Base-by-base conservation (phyloP, 73 alveolate species). In the Effrenium voratum region DNA sequence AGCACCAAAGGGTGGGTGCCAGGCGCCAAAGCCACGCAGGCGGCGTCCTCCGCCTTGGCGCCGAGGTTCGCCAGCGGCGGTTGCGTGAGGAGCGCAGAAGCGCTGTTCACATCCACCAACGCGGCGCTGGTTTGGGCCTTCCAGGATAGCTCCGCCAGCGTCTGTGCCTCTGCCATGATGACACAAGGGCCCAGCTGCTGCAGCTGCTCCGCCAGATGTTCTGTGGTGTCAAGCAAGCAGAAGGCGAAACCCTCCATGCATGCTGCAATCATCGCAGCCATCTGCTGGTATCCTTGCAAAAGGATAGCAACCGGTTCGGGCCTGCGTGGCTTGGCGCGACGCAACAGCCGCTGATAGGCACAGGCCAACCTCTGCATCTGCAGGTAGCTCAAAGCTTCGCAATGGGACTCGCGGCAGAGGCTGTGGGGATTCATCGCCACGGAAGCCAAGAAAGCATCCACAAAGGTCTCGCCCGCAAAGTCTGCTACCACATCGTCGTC, bases 21-120 rank as follows among this genome's bases (percentile, higher is more conserved):
- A n/a, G n/a, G n/a, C n/a, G n/a, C n/a, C 75, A 83, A 46, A 30
- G 93, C 93, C 47, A 83, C 77, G 76, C 93, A 83, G 55, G 77
- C 47, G 77, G 34, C 93, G 43, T 83, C 93, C 43, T 55, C 93
- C 32, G 40, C 77, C 22, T 50, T 50, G 28, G n/a, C 34, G 26
- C 38, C 93, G 43, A 15, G 32, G 47, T 55, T 49, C 26, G 77
- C 57, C 77, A 50, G 47, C 52, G 93, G 93, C n/a, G 93, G 77
- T 52, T 83, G 93, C 38, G 77, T 50, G 16, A 83, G 93, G 6
- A 83, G 77, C 40, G 93, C 47, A 50, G 43, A n/a, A 75, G 38
- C 93, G 1, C 40, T 8, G 24, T 26, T 83, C 93, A 38, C 77
- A 44, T 83, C 93, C 55, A 83, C 40, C 34, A 83, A 76, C 12